Percentiles rank a stretch among this genome's conserved stretches.
Conservation (phyloP, 345 rosid species). For the Triadica sebifera region DNA sequence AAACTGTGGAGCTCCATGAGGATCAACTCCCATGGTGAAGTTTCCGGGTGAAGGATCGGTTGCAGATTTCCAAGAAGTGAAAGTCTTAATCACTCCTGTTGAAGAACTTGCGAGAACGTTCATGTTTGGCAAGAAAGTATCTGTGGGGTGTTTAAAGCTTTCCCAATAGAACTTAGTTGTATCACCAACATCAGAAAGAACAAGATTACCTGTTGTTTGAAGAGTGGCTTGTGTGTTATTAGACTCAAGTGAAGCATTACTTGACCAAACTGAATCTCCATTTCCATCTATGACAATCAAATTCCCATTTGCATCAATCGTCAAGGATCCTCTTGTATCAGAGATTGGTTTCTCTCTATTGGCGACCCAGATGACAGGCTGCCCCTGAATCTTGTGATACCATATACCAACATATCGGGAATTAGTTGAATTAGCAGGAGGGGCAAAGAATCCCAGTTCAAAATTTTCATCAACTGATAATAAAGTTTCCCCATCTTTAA, state of each 20-base stretch:
- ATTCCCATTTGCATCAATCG: slow-evolving; percentile 48
- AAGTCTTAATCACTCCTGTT: slow-evolving; percentile 7
- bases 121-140: slow-evolving; percentile 32
- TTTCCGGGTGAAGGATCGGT: slow-evolving; percentile 33
- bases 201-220: slow-evolving; percentile 4
- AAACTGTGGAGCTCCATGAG: slow-evolving; percentile 65
- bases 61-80: slow-evolving; percentile 25
- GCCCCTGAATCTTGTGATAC: slow-evolving; percentile 41
- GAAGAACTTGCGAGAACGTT: slow-evolving; percentile 1
- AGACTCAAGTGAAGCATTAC: slow-evolving; percentile 22
- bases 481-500: slow-evolving; percentile 51
- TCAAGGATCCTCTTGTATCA: slow-evolving; percentile 41
- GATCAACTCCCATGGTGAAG: slow-evolving; percentile 49
- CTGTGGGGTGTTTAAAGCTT: slow-evolving; percentile 25
- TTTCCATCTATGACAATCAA: slow-evolving; percentile 46
- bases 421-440: slow-evolving; percentile 27
- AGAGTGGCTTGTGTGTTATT: slow-evolving; percentile 12
- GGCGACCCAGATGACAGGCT: slow-evolving; percentile 62
- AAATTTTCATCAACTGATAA: slow-evolving; percentile 32
- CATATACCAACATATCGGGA: slow-evolving; percentile 60
- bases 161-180: slow-evolving; percentile 7
- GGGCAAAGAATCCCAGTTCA: slow-evolving; percentile 64
- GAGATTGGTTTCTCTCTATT: slow-evolving; percentile 55
- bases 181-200: slow-evolving; percentile 2
- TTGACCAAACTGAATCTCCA: slow-evolving; percentile 44